Evolutionary conservation across 2,329 filamentous ascomycete species (phyloP).

Genomic region (Xylaria sp.): DNA sequence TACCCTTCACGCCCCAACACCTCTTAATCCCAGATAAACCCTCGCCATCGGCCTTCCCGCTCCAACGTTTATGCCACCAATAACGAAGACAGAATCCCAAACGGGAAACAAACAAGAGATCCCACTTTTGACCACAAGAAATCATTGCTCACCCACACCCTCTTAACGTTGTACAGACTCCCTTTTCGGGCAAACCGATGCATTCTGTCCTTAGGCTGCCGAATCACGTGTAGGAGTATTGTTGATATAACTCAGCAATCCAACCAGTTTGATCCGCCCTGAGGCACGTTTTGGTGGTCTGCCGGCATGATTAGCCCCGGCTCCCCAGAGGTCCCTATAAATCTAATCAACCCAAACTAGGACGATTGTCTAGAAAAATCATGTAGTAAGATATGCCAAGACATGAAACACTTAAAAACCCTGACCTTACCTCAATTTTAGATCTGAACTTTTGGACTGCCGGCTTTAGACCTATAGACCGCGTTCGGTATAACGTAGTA

Average conservation of each 20-base stretch:
- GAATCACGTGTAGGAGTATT: conserved; percentile 23
- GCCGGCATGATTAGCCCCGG: conserved; percentile 20
- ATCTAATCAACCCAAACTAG: conserved; percentile 6
- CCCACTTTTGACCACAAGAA: conserved; percentile 6
- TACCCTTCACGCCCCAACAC: conserved; percentile 20
- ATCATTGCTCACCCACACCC: conserved; percentile 1
- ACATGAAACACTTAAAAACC: conserved; percentile 3
- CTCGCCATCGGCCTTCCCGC: conserved; percentile 9
- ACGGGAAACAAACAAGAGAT: neutral
- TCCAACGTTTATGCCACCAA: conserved; percentile 18
- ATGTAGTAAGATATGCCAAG: conserved; percentile 19
- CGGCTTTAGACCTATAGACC: conserved; percentile 2
- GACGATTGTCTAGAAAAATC: conserved; percentile 14
- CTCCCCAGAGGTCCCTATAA: conserved; percentile 19
- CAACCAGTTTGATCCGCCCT: conserved; percentile 20
- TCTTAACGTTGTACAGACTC: conserved; percentile 15
- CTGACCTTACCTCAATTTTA: conserved; percentile 13
- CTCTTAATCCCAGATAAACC: conserved; percentile 6
- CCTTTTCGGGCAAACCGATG: conserved; percentile 13
- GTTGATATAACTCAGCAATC: conserved; percentile 19
- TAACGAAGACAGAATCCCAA: conserved; percentile 8
- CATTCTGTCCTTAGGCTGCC: conserved; percentile 13
- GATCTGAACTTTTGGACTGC: neutral
- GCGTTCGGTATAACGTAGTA: conserved; percentile 6
- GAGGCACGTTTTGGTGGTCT: conserved; percentile 20